These are phyloP conservation scores for Wickerhamiella parazyma DNA, from an alignment of 805 yeast genomes.

Conservation along the genomic window DNA sequence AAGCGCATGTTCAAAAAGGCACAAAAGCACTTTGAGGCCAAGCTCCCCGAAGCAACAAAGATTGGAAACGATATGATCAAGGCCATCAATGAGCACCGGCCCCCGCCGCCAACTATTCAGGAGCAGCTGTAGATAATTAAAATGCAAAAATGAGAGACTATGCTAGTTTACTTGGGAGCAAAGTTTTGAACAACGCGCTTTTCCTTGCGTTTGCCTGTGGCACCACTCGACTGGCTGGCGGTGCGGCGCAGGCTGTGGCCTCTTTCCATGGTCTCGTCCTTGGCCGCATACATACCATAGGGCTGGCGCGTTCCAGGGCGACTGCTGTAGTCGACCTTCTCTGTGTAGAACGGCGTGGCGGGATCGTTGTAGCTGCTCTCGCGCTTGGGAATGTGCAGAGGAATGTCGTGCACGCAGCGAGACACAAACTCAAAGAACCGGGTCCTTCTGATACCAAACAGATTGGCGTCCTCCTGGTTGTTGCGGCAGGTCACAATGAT, in stretches of 20 bases:
- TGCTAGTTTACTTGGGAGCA: background rate
- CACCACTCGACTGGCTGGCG: background rate
- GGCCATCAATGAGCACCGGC: constrained; percentile 19
- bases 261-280: background rate
- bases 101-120: background rate
- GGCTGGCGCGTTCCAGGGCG: constrained; percentile 1
- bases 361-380: constrained; percentile 23
- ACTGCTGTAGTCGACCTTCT: constrained; percentile 1
- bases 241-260: constrained; percentile 1
- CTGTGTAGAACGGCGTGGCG: constrained; percentile 22
- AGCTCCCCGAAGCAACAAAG: constrained; percentile 75
- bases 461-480: constrained; percentile 24
- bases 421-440: constrained; percentile 22
- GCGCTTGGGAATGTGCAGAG: constrained; percentile 26
- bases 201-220: background rate
- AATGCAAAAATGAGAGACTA: no score
- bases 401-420: constrained; percentile 24
- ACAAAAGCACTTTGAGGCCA: constrained; percentile 71
- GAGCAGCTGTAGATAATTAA: background rate
- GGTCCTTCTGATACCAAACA: constrained; percentile 23
- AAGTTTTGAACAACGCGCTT: constrained; percentile 1
- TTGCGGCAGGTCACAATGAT: constrained; percentile 22
- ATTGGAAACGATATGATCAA: constrained; percentile 86
- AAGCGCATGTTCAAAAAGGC: constrained; percentile 59
- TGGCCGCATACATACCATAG: background rate